A percentile compares a stretch with the other conserved stretches of the same genome.
Conservation (phyloP, 2,329 filamentous ascomycete species). For the Alternaria novae-zelandiae region DNA sequence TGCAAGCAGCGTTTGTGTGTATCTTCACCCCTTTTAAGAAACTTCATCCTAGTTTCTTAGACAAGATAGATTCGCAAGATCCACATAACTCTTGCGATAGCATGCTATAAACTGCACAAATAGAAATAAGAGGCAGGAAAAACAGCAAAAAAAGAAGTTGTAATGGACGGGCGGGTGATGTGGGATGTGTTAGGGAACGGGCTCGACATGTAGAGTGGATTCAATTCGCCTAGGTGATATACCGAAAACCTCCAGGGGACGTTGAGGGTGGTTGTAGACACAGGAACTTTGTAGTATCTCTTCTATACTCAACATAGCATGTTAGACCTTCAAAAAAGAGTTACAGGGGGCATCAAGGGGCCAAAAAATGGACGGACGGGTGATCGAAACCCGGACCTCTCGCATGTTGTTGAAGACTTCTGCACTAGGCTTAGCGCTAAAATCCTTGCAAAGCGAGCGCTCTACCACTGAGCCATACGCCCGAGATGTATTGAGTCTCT, state of each 20-base stretch:
- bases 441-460: constrained; percentile 46
- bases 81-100: not conserved
- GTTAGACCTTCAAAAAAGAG: too few species aligned
- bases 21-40: not conserved
- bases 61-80: not conserved
- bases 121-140: not conserved
- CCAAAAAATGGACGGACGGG: too few species aligned
- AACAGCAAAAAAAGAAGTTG: not conserved
- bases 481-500: constrained; percentile 9
- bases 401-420: constrained; percentile 1
- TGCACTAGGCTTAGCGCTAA: too few species aligned
- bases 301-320: too few species aligned
- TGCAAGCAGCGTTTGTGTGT: not conserved
- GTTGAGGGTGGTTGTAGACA: too few species aligned
- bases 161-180: not conserved
- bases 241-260: too few species aligned
- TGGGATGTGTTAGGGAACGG: not conserved
- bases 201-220: not conserved
- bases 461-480: constrained; percentile 50
- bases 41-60: not conserved
- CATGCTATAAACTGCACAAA: not conserved
- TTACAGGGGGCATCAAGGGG: too few species aligned
- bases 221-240: too few species aligned
- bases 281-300: too few species aligned
- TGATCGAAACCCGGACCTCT: too few species aligned